Percentiles rank a stretch among this genome's conserved stretches.
Evolutionary conservation across 2,329 filamentous ascomycete species (phyloP).

Genomic region (Botrytis deweyae): DNA sequence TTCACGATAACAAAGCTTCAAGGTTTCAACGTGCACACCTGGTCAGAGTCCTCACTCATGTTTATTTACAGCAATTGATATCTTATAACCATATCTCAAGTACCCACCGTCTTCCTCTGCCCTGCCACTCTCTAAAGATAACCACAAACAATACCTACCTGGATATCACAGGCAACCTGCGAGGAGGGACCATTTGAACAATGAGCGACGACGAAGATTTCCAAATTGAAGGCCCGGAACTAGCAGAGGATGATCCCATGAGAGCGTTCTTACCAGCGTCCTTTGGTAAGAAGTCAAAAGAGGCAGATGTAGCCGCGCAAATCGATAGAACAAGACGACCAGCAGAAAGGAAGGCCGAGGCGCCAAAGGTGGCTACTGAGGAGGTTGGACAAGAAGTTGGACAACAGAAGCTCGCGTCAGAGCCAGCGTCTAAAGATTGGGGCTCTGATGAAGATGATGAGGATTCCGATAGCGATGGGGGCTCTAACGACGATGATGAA

Average conservation of each 20-base stretch:
- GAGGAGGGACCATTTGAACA: not conserved
- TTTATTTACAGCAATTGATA: not conserved
- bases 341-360: conserved; percentile 40
- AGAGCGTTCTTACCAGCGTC: conserved; percentile 75
- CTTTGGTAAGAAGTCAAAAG: conserved; percentile 79
- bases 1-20: not conserved
- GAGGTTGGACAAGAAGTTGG: conserved; percentile 27
- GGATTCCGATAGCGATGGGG: conserved; percentile 53
- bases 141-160: not conserved
- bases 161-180: not conserved
- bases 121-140: not conserved
- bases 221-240: conserved; percentile 54
- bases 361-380: conserved; percentile 25
- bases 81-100: not conserved
- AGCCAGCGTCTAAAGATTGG: conserved; percentile 41
- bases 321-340: conserved; percentile 74
- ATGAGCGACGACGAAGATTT: conserved; percentile 64
- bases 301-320: conserved; percentile 73
- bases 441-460: conserved; percentile 47
- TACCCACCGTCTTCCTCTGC: too few species aligned
- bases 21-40: not conserved
- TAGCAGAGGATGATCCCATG: conserved; percentile 67
- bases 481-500: conserved; percentile 75
- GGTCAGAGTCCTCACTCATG: not conserved
- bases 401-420: conserved; percentile 35